Evolutionary conservation across 2,329 filamentous ascomycete species (phyloP).

Genomic region (Xylaria sp.): DNA sequence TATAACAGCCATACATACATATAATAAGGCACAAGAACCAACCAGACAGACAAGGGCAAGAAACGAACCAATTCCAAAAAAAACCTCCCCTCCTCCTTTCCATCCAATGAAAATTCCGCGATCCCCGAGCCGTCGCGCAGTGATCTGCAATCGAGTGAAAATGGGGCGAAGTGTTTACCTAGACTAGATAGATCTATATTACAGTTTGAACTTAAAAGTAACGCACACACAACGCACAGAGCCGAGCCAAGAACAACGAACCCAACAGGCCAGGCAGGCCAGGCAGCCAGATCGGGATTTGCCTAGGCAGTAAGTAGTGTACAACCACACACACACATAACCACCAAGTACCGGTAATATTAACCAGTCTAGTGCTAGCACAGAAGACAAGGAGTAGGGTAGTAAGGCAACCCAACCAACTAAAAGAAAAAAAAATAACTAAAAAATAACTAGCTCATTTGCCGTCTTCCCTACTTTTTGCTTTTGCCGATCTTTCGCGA

Average conservation of each 20-base stretch:
- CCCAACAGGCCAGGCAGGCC: too few species aligned
- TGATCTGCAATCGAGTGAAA: slow-evolving; percentile 14
- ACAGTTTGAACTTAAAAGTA: too few species aligned
- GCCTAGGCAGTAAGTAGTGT: neutral
- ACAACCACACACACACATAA: neutral
- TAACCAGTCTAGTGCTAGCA: neutral
- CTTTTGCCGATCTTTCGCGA: slow-evolving; percentile 9
- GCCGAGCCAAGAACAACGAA: neutral
- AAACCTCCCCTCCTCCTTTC: neutral
- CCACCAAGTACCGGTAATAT: neutral
- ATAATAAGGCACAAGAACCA: neutral
- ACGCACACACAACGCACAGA: neutral
- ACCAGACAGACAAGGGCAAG: neutral
- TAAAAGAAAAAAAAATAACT: neutral
- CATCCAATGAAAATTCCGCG: slow-evolving; percentile 26
- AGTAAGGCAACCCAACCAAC: too few species aligned
- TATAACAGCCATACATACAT: neutral
- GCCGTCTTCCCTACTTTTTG: slow-evolving; percentile 1
- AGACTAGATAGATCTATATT: slow-evolving; percentile 9
- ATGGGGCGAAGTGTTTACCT: slow-evolving; percentile 5
- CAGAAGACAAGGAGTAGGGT: too few species aligned
- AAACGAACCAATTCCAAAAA: neutral
- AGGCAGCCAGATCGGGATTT: slow-evolving; percentile 3
- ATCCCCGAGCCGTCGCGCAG: slow-evolving; percentile 7
- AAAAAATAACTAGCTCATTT: neutral